Evolutionary conservation across 176 grass and related monocot genomes (phyloP), one percentile per base, ranked within the genome.

Genomic region (Oryza meyeriana): DNA sequence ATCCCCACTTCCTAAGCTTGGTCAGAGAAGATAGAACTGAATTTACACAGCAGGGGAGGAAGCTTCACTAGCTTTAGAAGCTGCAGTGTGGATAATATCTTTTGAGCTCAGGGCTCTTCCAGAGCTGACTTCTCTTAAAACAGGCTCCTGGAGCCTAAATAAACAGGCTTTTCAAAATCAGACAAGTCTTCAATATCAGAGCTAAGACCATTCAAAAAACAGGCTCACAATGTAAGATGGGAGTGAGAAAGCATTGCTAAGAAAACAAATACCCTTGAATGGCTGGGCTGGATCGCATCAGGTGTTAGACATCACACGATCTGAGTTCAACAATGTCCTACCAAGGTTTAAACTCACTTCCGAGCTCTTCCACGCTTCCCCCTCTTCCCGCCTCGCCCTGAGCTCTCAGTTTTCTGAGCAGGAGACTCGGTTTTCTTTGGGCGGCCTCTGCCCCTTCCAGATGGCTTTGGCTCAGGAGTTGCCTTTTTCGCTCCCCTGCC

Each of bases 361-460:
- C 61, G 79, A 20, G 83, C 31, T 26, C 74, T 78, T 47, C 88
- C 88, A 28, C 83, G 24, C 44, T 85, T 90, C 33, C 94, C 90
- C 62, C 87, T 84, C 72, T 85, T 89, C 40, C 85, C 76, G 16
- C 87, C 79, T 20, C 83, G 85, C 6, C 89, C 77, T 0, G 85
- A 89, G 55, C 66, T 90, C 47, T 66, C 84, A 24, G 85, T 62
- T 79, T 85, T 87, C 24, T 66, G 65, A 39, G 73, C 77, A 84
- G 74, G 69, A 16, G 58, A 75, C 30, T 83, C 91, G 0, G 86
- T 83, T 84, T 88, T 88, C 85, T 90, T 94, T 12, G 90, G 88
- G 14, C 84, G 95, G 24, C 92, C 90, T 77, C 90, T 92, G 85
- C 91, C 86, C 65, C 89, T 87, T 44, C 79, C 87, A 52, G 84